Percentiles rank a stretch among this genome's conserved stretches.
Conservation (phyloP, 2,329 filamentous ascomycete genomes). For the Curvularia sp. region DNA sequence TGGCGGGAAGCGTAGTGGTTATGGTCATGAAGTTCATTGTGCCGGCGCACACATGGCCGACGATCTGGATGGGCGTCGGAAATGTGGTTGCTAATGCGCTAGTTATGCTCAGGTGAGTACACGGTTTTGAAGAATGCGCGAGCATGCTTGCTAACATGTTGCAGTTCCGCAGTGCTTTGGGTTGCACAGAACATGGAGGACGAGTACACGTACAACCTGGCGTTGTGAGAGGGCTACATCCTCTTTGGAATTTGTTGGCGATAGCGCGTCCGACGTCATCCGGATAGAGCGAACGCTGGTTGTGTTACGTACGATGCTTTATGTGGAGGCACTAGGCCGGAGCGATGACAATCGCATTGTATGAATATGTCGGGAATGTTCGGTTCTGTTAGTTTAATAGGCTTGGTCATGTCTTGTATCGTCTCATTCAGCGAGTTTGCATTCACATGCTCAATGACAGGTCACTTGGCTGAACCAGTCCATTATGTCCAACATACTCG, state of each 20-base stretch:
- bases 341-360: constrained; percentile 11
- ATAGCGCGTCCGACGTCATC: neutral
- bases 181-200: constrained; percentile 76
- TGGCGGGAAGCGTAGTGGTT: constrained; percentile 72
- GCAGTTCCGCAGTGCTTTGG: constrained; percentile 70
- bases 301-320: neutral
- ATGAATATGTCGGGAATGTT: constrained; percentile 7
- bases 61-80: constrained; percentile 71
- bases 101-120: constrained; percentile 70
- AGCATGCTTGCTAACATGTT: constrained; percentile 29
- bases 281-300: neutral
- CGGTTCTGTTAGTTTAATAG: neutral
- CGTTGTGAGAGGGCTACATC: constrained; percentile 52
- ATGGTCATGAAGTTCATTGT: constrained; percentile 73
- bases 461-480: constrained; percentile 2
- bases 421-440: neutral
- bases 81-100: constrained; percentile 70
- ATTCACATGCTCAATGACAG: neutral
- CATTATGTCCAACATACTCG: constrained; percentile 26
- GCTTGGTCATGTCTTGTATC: constrained; percentile 1
- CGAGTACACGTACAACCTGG: constrained; percentile 74
- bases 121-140: neutral
- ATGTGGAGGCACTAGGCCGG: neutral
- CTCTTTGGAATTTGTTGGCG: neutral
- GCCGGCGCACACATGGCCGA: constrained; percentile 64